These are phyloP conservation scores for Plectosphaerella sp. DNA, from an alignment of 2,329 filamentous ascomycete genomes.

Conservation along the genomic window DNA sequence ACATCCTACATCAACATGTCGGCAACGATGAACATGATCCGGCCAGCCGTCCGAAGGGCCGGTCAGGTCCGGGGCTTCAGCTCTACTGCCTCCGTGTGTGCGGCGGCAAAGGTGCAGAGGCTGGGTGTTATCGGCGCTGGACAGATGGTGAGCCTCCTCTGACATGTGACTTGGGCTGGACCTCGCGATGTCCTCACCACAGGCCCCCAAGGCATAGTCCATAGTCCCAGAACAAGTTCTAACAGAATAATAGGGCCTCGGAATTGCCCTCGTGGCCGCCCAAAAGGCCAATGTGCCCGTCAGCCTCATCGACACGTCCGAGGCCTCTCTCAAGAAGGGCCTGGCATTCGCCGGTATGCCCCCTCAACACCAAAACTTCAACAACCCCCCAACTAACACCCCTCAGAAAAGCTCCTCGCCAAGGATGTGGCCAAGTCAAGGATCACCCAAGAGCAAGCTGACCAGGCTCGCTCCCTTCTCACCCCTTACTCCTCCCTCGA, in stretches of 20 bases:
- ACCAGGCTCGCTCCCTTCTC: slow-evolving; percentile 66
- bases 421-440: slow-evolving; percentile 89
- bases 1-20: slow-evolving; percentile 5
- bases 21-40: slow-evolving; percentile 9
- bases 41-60: slow-evolving; percentile 14
- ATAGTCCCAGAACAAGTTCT: slow-evolving; percentile 50
- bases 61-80: slow-evolving; percentile 60
- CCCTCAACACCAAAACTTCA: not conserved
- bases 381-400: slow-evolving; percentile 2
- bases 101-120: slow-evolving; percentile 69
- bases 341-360: slow-evolving; percentile 76
- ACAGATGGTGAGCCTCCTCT: slow-evolving; percentile 70
- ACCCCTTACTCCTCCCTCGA: slow-evolving; percentile 69
- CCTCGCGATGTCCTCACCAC: slow-evolving; percentile 96
- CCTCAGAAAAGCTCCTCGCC: slow-evolving; percentile 77
- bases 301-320: slow-evolving; percentile 76
- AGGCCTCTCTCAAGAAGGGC: slow-evolving; percentile 83
- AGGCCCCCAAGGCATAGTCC: slow-evolving; percentile 74
- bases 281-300: slow-evolving; percentile 80
- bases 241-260: slow-evolving; percentile 65
- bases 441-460: slow-evolving; percentile 76
- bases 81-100: slow-evolving; percentile 54
- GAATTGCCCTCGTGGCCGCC: slow-evolving; percentile 91
- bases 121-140: slow-evolving; percentile 91
- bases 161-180: slow-evolving; percentile 57